Evolutionary conservation across 345 rosid genomes (phyloP), one percentile per base, ranked within the genome.

Genomic region (Sonneratia caseolaris): DNA sequence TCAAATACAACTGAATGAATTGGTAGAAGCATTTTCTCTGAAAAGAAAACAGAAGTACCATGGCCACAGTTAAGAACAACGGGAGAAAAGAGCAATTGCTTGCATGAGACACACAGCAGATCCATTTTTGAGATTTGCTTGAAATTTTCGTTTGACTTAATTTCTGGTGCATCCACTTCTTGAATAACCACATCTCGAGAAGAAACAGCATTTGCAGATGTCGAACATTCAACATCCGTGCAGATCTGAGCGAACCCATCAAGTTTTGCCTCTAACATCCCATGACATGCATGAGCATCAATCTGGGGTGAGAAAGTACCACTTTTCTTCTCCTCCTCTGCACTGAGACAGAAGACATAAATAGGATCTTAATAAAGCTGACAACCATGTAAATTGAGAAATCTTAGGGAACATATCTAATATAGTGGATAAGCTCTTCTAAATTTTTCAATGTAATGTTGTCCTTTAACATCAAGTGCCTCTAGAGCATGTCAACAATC

Each of bases 51-150:
- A 81, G 56, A 24, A 13, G 35, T 89, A 93, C 98, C 98, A 77
- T 93, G 96, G 76, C 97, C 96, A 56, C 94, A 93, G 72, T 93
- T 91, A 76, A 91, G 92, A 72, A 77, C 87, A 43, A 88, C 83
- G 0, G 97, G 93, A 70, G 66, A 83, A 67, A 83, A 76, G 21
- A 87, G 87, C 71, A 91, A 72, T 72, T 89, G 84, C 74, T 85
- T 85, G 88, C 97, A 93, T 59, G 86, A 81, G 65, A 77, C 13
- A 79, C 97, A 91, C n/a, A 81, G 84, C 74, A 83, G 82, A 79
- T 89, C 94, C 16, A 73, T 76, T 76, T 71, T 69, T 32, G 86
- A 82, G 71, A 89, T 53, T 70, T 71, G 73, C 78, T 76, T 78
- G 74, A 70, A 68, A 5, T 65, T 67, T 66, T 68, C 74, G 35